Conservation (phyloP, 352 stramenopile species). For the Pythium dissotocum region DNA sequence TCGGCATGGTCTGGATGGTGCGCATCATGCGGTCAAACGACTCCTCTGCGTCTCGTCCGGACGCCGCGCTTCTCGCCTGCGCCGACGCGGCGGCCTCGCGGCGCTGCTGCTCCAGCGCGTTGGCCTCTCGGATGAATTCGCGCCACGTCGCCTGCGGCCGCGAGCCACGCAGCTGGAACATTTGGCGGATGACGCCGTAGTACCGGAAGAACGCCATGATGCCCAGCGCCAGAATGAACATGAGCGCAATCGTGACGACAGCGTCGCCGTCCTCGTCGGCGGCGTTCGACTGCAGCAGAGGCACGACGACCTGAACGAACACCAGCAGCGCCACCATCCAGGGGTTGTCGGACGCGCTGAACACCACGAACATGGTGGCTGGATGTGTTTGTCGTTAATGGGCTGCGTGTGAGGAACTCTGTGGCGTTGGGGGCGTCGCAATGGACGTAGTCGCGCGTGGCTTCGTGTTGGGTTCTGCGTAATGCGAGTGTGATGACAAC, state of each 20-base stretch:
- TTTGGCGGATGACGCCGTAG: conserved; percentile 51
- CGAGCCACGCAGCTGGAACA: conserved; percentile 40
- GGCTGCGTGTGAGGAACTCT: neutral
- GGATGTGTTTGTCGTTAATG: neutral
- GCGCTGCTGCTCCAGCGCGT: conserved; percentile 38
- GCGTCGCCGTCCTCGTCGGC: conserved; percentile 52
- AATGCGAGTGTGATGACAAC: neutral
- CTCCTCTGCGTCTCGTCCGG: conserved; percentile 38
- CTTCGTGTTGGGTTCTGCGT: neutral
- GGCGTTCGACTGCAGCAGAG: conserved; percentile 71
- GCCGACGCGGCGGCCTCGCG: conserved; percentile 40
- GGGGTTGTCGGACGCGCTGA: conserved; percentile 76
- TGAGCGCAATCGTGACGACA: conserved; percentile 52
- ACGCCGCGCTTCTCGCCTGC: conserved; percentile 33
- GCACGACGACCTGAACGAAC: conserved; percentile 76
- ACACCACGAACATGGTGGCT: conserved; percentile 70
- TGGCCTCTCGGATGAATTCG: conserved; percentile 57
- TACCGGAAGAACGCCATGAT: conserved; percentile 60
- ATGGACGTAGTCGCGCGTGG: neutral
- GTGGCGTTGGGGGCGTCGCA: neutral
- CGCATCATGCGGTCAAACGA: conserved; percentile 72
- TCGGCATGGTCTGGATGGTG: conserved; percentile 81
- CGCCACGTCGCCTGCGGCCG: conserved; percentile 59
- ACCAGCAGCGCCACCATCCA: conserved; percentile 80
- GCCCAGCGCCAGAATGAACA: conserved; percentile 56